These are phyloP conservation scores for Obelidium mucronatum DNA, from an alignment of 192 early-diverging fungal genomes.

Conservation along the genomic window DNA sequence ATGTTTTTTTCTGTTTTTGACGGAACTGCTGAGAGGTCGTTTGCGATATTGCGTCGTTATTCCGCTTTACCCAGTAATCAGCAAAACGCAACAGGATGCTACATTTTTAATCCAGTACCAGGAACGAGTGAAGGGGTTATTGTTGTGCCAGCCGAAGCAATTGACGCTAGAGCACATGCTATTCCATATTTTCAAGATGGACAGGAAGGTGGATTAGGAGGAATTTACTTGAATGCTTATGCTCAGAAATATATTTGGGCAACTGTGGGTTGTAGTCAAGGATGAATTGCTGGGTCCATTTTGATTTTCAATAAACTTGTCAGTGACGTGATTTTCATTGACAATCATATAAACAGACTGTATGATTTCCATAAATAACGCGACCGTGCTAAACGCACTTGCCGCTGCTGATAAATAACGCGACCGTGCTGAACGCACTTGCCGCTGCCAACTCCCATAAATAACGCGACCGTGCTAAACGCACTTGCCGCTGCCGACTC, in stretches of 20 bases:
- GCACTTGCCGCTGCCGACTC: no score
- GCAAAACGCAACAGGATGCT: background rate
- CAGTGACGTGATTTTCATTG: no score
- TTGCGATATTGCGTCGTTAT: background rate
- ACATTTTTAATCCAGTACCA: background rate
- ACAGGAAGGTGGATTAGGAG: background rate
- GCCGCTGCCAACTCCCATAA: no score
- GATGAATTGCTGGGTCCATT: no score
- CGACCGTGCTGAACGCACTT: no score
- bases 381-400: no score
- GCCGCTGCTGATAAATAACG: no score
- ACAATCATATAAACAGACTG: no score
- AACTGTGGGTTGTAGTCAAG: background rate
- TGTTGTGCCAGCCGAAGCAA: background rate
- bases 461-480: no score
- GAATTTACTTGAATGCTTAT: background rate
- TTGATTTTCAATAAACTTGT: no score
- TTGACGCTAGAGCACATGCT: background rate
- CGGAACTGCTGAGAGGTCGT: background rate
- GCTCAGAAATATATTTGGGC: background rate
- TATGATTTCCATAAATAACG: no score
- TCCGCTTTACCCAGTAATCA: background rate
- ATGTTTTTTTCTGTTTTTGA: background rate
- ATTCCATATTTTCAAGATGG: conserved; percentile 25
- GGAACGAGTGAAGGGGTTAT: background rate